Evolutionary conservation across 78 protist genomes (phyloP), one percentile per base, ranked within the genome.

Genomic region (Polysphondylium violaceum): DNA sequence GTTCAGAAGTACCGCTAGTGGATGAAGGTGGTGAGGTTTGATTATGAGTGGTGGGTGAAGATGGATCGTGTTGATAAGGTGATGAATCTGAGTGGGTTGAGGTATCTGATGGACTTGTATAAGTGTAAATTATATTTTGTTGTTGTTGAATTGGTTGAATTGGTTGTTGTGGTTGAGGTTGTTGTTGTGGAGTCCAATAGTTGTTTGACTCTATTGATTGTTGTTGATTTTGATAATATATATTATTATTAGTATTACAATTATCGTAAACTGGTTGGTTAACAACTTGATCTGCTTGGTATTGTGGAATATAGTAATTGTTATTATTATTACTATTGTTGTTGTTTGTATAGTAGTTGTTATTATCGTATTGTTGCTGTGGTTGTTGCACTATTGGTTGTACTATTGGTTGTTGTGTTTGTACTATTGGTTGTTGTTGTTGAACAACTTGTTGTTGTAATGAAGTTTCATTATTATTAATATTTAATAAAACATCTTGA

Each of bases 101-200:
- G 17, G 43, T 12, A 40, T 33, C 11, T 2, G 53, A 9, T 40
- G 19, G 43, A 38, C 17, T 25, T 27, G 43, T n/a, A n/a, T n/a
- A n/a, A n/a, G n/a, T n/a, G n/a, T n/a, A n/a, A n/a, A n/a, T n/a
- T n/a, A n/a, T n/a, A n/a, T n/a, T 71, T 71, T 55, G 60, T 51
- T 71, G 76, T 29, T 51, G 59, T 29, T 47, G 11, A 14, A 47
- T 8, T 68, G 35, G 75, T 40, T 71, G 76, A 23, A 29, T 5
- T 64, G 5, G 73, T 38, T 3, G 73, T 38, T 38, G 47, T 64
- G 3, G 73, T 64, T 29, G 33, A 17, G 73, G 14, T 64, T 38
- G 8, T 47, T 14, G 23, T 11, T 47, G 53, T 47, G 8, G 53
- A 14, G 53, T 11, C 8, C 23, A 11, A 14, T 47, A 8, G 11